Evolutionary conservation across 176 grass and related monocot genomes (phyloP).

Genomic region (Oropetium thomaeum): DNA sequence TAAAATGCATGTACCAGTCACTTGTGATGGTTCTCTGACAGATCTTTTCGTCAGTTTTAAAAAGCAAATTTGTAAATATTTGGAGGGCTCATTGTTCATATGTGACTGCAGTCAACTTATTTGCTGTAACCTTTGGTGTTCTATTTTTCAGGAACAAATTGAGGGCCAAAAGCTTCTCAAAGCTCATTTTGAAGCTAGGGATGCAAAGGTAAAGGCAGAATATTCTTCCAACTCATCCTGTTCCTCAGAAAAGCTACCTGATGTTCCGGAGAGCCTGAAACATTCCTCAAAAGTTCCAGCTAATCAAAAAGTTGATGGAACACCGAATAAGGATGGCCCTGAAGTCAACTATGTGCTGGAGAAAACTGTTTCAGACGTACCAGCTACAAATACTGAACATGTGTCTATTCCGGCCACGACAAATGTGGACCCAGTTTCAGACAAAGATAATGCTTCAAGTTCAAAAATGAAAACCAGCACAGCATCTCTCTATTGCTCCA

Average conservation of each 20-base stretch:
- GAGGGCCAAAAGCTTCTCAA: slow-evolving; percentile 59
- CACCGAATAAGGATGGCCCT: slow-evolving; percentile 30
- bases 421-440: slow-evolving; percentile 36
- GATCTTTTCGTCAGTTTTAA: slow-evolving; percentile 2
- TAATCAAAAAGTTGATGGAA: slow-evolving; percentile 30
- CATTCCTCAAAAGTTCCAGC: slow-evolving; percentile 31
- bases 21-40: neutral
- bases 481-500: slow-evolving; percentile 26
- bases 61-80: neutral
- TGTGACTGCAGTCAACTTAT: neutral
- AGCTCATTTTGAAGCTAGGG: slow-evolving; percentile 58
- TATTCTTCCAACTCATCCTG: slow-evolving; percentile 52
- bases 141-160: slow-evolving; percentile 45
- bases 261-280: slow-evolving; percentile 23
- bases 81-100: neutral
- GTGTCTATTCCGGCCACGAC: slow-evolving; percentile 12
- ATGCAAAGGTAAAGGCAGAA: slow-evolving; percentile 32
- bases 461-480: slow-evolving; percentile 24
- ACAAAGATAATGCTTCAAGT: slow-evolving; percentile 31
- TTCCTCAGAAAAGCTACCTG: slow-evolving; percentile 50
- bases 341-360: slow-evolving; percentile 2
- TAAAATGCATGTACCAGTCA: neutral
- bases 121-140: slow-evolving; percentile 29
- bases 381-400: slow-evolving; percentile 18
- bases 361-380: slow-evolving; percentile 33